These are phyloP conservation scores for Aspergillus flavus DNA, from an alignment of 2,329 filamentous ascomycete genomes.

Conservation along the genomic window DNA sequence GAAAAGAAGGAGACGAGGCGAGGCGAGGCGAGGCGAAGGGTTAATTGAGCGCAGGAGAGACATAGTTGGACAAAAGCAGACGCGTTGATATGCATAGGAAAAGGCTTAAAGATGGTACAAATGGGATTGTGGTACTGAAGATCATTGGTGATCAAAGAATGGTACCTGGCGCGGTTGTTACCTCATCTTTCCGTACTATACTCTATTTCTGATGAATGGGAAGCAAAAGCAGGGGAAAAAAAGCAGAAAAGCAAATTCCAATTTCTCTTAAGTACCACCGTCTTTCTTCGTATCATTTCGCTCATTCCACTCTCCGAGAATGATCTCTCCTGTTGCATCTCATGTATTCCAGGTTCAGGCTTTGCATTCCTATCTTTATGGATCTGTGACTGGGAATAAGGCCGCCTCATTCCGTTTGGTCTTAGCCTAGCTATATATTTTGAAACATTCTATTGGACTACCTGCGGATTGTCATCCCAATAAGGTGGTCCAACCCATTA, in stretches of 20 bases:
- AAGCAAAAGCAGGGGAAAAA: slow-evolving; percentile 24
- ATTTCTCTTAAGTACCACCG: not conserved
- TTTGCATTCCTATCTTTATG: not conserved
- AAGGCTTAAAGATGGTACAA: slow-evolving; percentile 29
- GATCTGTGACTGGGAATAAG: not conserved
- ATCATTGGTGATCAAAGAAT: slow-evolving; percentile 22
- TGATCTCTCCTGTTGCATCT: not conserved
- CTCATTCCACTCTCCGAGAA: not conserved
- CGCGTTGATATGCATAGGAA: slow-evolving; percentile 29
- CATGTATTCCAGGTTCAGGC: not conserved
- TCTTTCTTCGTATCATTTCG: not conserved
- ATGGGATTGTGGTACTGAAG: slow-evolving; percentile 30
- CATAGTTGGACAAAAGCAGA: slow-evolving; percentile 33
- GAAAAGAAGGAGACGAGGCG: slow-evolving; percentile 37
- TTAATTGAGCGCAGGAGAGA: slow-evolving; percentile 32
- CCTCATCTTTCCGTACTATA: slow-evolving; percentile 25
- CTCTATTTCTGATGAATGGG: slow-evolving; percentile 25
- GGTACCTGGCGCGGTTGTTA: slow-evolving; percentile 27
- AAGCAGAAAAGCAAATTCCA: slow-evolving; percentile 14
- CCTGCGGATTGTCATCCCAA: not conserved
- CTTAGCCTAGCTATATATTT: not conserved
- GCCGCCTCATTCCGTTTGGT: not conserved
- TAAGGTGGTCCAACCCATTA: not conserved
- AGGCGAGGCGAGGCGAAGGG: slow-evolving; percentile 34
- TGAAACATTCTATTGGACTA: not conserved